Conservation (phyloP, 129 eudicot genomes). For the Deinandra increscens region DNA sequence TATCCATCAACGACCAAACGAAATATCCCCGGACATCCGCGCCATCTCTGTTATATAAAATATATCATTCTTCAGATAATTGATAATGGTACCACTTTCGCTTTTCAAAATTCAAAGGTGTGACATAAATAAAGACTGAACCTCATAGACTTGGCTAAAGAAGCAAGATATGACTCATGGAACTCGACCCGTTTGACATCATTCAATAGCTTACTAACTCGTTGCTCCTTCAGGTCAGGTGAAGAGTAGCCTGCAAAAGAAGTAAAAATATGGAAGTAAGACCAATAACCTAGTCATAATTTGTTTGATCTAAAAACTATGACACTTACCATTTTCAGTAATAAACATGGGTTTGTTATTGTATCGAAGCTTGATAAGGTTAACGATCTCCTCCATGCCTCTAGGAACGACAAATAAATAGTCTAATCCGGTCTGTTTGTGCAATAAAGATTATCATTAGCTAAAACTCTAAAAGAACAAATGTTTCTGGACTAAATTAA, state of each 20-base stretch:
- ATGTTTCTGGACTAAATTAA: neutral
- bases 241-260: conserved; percentile 50
- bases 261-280: neutral
- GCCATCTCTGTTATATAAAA: conserved; percentile 44
- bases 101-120: neutral
- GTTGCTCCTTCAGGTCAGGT: conserved; percentile 22
- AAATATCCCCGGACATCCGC: conserved; percentile 90
- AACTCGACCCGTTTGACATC: conserved; percentile 53
- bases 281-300: neutral
- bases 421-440: conserved; percentile 41
- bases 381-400: conserved; percentile 67
- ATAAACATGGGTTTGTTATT: conserved; percentile 70
- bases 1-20: conserved; percentile 77
- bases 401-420: conserved; percentile 61
- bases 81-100: neutral
- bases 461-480: neutral
- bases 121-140: conserved; percentile 16
- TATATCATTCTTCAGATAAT: conserved; percentile 1
- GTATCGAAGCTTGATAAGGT: conserved; percentile 54
- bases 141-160: conserved; percentile 63
- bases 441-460: conserved; percentile 1
- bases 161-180: conserved; percentile 55
- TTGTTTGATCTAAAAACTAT: neutral
- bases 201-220: conserved; percentile 30
- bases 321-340: conserved; percentile 72